Evolutionary conservation across 129 eudicot genomes (phyloP).

Genomic region (Escallonia rubra): DNA sequence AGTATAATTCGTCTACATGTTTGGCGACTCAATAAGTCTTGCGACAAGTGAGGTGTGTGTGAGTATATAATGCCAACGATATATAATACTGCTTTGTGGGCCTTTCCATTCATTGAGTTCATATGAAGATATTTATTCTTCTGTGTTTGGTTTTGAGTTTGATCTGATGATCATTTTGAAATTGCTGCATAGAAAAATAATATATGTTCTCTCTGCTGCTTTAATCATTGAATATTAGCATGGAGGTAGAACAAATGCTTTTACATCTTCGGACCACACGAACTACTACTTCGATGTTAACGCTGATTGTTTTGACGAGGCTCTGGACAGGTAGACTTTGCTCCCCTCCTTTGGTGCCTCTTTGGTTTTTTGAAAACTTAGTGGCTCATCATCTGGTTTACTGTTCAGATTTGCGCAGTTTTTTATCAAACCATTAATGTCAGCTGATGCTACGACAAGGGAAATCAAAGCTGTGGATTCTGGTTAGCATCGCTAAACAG

Average conservation of each 20-base stretch:
- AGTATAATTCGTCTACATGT: no score
- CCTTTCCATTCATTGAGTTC: no score
- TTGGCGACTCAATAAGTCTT: no score
- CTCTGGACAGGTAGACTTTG: slow-evolving; percentile 70
- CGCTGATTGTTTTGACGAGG: slow-evolving; percentile 88
- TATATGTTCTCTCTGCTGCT: not conserved
- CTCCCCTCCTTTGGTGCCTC: slow-evolving; percentile 7
- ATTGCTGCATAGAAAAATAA: not conserved
- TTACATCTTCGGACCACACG: slow-evolving; percentile 74
- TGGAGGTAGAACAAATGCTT: slow-evolving; percentile 96
- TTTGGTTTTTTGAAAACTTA: not conserved
- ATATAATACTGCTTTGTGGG: no score
- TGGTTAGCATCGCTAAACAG: slow-evolving; percentile 40
- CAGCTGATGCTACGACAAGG: slow-evolving; percentile 93
- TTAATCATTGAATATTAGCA: slow-evolving; percentile 34
- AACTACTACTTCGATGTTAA: slow-evolving; percentile 88
- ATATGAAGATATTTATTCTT: no score
- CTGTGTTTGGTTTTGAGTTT: no score
- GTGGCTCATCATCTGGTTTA: slow-evolving; percentile 14
- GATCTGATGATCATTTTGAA: not conserved
- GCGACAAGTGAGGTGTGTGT: no score
- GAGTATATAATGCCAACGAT: no score
- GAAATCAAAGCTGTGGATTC: slow-evolving; percentile 98
- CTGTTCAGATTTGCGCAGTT: slow-evolving; percentile 94
- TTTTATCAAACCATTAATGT: slow-evolving; percentile 92